Evolutionary conservation across 2,329 filamentous ascomycete genomes (phyloP).

Genomic region (Lizonia empirigonia): DNA sequence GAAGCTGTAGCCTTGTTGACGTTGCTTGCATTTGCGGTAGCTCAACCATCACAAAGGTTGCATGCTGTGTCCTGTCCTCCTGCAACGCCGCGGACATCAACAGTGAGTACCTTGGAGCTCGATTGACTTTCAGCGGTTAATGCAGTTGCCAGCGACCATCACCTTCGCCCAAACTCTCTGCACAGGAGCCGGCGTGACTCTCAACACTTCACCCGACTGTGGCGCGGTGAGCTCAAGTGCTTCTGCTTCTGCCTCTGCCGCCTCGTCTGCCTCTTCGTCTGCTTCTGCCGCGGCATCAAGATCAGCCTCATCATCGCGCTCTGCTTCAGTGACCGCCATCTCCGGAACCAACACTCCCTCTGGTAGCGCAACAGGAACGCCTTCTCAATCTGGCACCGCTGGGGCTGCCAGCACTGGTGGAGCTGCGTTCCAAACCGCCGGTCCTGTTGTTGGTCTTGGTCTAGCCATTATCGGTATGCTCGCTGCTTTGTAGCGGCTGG

Average conservation of each 20-base stretch:
- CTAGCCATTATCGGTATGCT: conserved; percentile 36
- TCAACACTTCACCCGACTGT: conserved; percentile 49
- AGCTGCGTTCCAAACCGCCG: conserved; percentile 31
- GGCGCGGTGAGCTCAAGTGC: conserved; percentile 21
- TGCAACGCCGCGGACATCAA: conserved; percentile 46
- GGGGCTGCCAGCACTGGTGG: conserved; percentile 22
- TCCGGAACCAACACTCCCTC: conserved; percentile 13
- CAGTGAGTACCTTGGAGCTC: conserved; percentile 17
- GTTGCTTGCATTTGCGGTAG: conserved; percentile 53
- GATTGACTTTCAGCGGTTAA: conserved; percentile 3
- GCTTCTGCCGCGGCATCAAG: conserved; percentile 1
- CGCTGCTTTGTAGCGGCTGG: conserved; percentile 30
- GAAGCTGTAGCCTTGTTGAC: conserved; percentile 48
- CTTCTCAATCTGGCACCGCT: conserved; percentile 11
- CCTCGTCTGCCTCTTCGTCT: conserved; percentile 19
- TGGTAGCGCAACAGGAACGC: conserved; percentile 11
- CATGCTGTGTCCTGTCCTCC: conserved; percentile 51
- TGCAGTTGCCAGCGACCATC: conserved; percentile 45
- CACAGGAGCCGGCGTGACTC: conserved; percentile 45
- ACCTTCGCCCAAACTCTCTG: conserved; percentile 51
- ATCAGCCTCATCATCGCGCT: conserved; percentile 5
- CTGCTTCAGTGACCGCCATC: conserved; percentile 5
- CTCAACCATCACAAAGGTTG: conserved; percentile 43
- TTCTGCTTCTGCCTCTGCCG: conserved; percentile 16
- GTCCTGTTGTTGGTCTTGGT: conserved; percentile 32